Evolutionary conservation across 106 monocot species (phyloP), one percentile per base, ranked within the genome.

Genomic region (Amphibolis antarctica): DNA sequence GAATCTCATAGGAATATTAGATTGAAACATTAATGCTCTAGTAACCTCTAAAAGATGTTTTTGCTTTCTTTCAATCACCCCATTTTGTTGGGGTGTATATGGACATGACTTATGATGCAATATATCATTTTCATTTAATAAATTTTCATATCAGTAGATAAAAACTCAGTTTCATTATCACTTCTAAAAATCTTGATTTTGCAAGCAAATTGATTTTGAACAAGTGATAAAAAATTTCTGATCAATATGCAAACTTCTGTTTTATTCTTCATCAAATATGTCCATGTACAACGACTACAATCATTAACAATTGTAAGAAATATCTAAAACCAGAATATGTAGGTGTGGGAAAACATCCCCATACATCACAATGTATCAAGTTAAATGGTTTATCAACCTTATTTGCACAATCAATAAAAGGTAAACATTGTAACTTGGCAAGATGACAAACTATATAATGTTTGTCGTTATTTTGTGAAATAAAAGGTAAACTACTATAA

Each of bases 51-150:
- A 20, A 7, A 62, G 4, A 12, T 64, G 55, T 0, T 62, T 5
- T 19, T 72, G 62, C 17, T 64, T 72, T 20, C 55, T 4, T 12
- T 64, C 55, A 0, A 43, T 26, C 0, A 55, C 54, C 0, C 71
- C 64, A 46, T 72, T 72, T 47, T 64, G 62, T 72, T 62, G 44
- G 42, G 63, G 64, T 24, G 63, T 25, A 13, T 72, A 55, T 22
- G 47, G 21, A 23, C 51, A 61, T 36, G 70, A 29, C 0, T 14
- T 62, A 10, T 70, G 70, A 52, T 71, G 55, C 15, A 49, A 1
- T 25, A 71, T 64, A 0, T 54, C 71, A 26, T 43, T 17, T 14
- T 3, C 0, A 42, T 60, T 14, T n/a, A n/a, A n/a, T n/a, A n/a
- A n/a, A n/a, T n/a, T 3, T 17, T 0, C 49, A 49, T 49, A 19